These are phyloP conservation scores for Vaccinium darrowii DNA, from an alignment of 148 eudicot species.

Conservation along the genomic window DNA sequence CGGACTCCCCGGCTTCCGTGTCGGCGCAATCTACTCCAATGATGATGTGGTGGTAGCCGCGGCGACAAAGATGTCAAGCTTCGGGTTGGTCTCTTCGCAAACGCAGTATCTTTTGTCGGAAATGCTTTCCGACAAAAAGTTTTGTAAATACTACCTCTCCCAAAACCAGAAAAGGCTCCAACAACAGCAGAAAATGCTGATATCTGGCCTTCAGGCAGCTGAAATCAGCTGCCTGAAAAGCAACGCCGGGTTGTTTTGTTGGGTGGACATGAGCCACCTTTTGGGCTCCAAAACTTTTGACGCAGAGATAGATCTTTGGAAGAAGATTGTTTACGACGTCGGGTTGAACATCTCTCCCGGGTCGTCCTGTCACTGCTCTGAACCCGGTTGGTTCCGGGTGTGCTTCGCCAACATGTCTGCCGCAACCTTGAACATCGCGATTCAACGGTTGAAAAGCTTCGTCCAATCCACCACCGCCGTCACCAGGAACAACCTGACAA, in stretches of 20 bases:
- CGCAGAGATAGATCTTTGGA: slow-evolving; percentile 73
- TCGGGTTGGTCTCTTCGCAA: slow-evolving; percentile 72
- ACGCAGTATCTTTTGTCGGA: slow-evolving; percentile 65
- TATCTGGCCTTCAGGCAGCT: slow-evolving; percentile 42
- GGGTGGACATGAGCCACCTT: slow-evolving; percentile 74
- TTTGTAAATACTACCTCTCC: slow-evolving; percentile 38
- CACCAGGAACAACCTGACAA: slow-evolving; percentile 20
- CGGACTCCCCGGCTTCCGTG: slow-evolving; percentile 76
- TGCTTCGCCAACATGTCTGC: slow-evolving; percentile 74
- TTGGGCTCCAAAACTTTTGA: slow-evolving; percentile 50
- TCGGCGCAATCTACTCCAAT: slow-evolving; percentile 69
- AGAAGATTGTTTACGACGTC: slow-evolving; percentile 54
- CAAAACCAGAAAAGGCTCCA: slow-evolving; percentile 47
- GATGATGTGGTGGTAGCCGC: slow-evolving; percentile 55
- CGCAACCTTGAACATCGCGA: slow-evolving; percentile 46
- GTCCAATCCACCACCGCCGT: slow-evolving; percentile 23
- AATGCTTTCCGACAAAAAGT: slow-evolving; percentile 59
- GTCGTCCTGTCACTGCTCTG: slow-evolving; percentile 69
- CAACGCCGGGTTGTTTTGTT: slow-evolving; percentile 65
- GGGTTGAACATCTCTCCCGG: slow-evolving; percentile 75
- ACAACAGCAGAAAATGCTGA: slow-evolving; percentile 36
- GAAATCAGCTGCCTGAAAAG: slow-evolving; percentile 58
- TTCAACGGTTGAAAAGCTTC: slow-evolving; percentile 52
- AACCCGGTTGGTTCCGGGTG: slow-evolving; percentile 84
- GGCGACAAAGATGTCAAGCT: slow-evolving; percentile 86